Conservation (phyloP, 2,329 filamentous ascomycete genomes). For the Cladosporium halotolerans region DNA sequence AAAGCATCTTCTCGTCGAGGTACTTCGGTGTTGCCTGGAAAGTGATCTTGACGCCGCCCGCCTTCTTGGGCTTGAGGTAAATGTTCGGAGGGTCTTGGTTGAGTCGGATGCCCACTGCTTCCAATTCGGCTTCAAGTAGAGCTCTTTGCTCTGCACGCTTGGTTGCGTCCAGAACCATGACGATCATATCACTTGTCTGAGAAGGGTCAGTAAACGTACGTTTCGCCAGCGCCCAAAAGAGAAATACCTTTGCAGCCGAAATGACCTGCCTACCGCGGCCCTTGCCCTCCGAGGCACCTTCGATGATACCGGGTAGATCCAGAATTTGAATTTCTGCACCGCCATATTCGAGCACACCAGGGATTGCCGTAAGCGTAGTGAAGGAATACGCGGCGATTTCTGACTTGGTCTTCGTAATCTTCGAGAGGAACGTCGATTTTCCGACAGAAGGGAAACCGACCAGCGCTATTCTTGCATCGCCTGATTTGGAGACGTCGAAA, state of each 20-base stretch:
- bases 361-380: conserved; percentile 95
- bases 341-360: conserved; percentile 93
- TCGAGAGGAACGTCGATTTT: conserved; percentile 97
- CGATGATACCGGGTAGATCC: conserved; percentile 96
- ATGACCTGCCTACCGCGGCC: conserved; percentile 94
- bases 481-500: conserved; percentile 87
- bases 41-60: conserved; percentile 97
- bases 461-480: conserved; percentile 91
- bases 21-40: conserved; percentile 85
- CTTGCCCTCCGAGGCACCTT: conserved; percentile 92
- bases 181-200: conserved; percentile 83
- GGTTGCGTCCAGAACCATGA: conserved; percentile 96
- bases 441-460: conserved; percentile 99
- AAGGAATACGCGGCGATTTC: conserved; percentile 96
- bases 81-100: conserved; percentile 97
- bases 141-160: conserved; percentile 92
- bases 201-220: neutral
- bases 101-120: conserved; percentile 88
- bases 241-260: conserved; percentile 72
- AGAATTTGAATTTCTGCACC: conserved; percentile 97
- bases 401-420: conserved; percentile 95
- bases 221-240: neutral
- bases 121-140: conserved; percentile 82
- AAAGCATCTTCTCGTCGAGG: conserved; percentile 96
- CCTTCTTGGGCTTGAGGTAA: conserved; percentile 92